A percentile compares a stretch with the other conserved stretches of the same genome.
Conservation (phyloP, 306 rosid genomes). For the Malus orientalis region DNA sequence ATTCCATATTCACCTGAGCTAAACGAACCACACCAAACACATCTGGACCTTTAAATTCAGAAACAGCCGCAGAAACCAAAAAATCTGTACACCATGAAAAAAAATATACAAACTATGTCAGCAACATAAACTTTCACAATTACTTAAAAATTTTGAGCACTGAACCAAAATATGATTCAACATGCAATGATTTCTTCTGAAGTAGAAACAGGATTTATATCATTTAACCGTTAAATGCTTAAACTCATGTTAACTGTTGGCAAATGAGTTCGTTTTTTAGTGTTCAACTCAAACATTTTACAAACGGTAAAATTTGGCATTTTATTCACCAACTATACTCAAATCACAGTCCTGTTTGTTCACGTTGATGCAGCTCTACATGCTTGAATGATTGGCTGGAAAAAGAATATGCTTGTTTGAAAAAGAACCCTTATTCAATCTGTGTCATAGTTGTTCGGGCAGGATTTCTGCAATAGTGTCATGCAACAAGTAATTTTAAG, state of each 20-base stretch:
- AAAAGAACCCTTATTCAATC: neutral
- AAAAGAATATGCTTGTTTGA: neutral
- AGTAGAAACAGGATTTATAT: neutral
- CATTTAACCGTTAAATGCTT: neutral
- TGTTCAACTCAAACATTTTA: neutral
- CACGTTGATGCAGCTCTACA: neutral
- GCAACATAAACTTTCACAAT: neutral
- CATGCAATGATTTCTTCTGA: neutral
- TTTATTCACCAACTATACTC: too few relatives aligned
- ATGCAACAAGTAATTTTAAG: neutral
- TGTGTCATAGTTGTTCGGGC: neutral
- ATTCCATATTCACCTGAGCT: slow-evolving; percentile 85
- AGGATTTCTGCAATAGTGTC: too few relatives aligned
- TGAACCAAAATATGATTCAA: neutral
- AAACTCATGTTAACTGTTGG: neutral
- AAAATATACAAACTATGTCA: neutral
- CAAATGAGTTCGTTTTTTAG: neutral
- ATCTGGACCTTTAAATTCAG: slow-evolving; percentile 89
- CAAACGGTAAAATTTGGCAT: neutral
- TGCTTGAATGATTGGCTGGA: neutral
- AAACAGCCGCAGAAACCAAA: slow-evolving; percentile 76
- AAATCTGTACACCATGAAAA: slow-evolving; percentile 54
- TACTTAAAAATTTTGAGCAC: neutral
- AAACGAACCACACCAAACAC: slow-evolving; percentile 83
- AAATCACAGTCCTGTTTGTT: neutral